Conservation (phyloP, 2,329 filamentous ascomycete species). For the Ophiostoma ips region DNA sequence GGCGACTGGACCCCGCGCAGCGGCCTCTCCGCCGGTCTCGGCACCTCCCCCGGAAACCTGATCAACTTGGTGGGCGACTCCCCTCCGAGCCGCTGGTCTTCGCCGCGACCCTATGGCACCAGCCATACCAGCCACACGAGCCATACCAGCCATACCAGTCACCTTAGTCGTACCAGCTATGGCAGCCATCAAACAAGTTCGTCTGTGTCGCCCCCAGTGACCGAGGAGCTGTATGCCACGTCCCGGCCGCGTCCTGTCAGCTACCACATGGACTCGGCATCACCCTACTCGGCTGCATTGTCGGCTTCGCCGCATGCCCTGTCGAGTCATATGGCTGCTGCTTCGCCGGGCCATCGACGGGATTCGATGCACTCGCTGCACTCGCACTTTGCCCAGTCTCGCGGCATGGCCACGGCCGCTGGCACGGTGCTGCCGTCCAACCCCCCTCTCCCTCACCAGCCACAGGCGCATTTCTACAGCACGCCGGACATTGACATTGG, state of each 20-base stretch:
- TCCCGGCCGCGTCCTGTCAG: constrained; percentile 34
- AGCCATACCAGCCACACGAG: constrained; percentile 11
- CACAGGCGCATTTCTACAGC: constrained; percentile 65
- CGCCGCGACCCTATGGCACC: constrained; percentile 27
- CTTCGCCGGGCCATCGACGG: constrained; percentile 25
- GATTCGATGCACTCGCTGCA: constrained; percentile 40
- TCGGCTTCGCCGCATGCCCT: constrained; percentile 22
- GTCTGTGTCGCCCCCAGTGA: constrained; percentile 26
- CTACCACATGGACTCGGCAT: constrained; percentile 34
- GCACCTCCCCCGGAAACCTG: constrained; percentile 38
- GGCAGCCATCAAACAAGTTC: constrained; percentile 16
- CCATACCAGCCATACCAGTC: constrained; percentile 11
- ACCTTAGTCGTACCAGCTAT: constrained; percentile 9
- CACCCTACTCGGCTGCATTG: constrained; percentile 23
- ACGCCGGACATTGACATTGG: constrained; percentile 64
- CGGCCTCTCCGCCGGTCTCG: constrained; percentile 25
- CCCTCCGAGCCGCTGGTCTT: constrained; percentile 37
- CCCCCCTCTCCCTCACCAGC: constrained; percentile 55
- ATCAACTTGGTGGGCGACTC: constrained; percentile 38
- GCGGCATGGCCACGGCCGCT: constrained; percentile 16
- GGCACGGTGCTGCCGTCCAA: constrained; percentile 20
- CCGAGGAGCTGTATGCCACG: constrained; percentile 4
- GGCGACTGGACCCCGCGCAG: constrained; percentile 22
- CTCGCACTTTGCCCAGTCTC: constrained; percentile 34
- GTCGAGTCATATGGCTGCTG: constrained; percentile 22